Conservation (phyloP, 192 early-diverging fungal genomes). For the Coemansia sp. region DNA sequence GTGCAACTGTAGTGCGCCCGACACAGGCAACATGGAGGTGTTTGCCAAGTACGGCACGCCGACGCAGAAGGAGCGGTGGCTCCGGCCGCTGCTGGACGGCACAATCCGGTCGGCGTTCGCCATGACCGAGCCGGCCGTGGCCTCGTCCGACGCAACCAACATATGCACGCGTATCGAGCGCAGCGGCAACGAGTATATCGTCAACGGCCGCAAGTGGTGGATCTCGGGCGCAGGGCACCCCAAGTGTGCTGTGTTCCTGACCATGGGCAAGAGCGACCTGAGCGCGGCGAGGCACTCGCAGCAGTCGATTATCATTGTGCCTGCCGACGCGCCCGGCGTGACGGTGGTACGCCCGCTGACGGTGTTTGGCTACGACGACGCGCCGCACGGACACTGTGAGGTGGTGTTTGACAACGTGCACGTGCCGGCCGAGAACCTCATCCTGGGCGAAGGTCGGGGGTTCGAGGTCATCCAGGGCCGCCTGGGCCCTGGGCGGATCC, state of each 20-base stretch:
- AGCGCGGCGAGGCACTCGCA: conserved; percentile 66
- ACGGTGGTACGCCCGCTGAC: conserved; percentile 76
- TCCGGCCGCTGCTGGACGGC: conserved; percentile 79
- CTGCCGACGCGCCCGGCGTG: conserved; percentile 75
- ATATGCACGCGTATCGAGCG: conserved; percentile 78
- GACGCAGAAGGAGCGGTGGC: conserved; percentile 76
- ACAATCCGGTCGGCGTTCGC: conserved; percentile 95
- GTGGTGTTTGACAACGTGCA: conserved; percentile 84
- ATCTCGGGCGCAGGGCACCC: conserved; percentile 97
- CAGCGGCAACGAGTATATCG: conserved; percentile 57
- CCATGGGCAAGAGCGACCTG: conserved; percentile 82
- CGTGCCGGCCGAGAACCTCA: conserved; percentile 80
- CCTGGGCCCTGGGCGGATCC: conserved; percentile 89
- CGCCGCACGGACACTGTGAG: conserved; percentile 94
- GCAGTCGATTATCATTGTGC: conserved; percentile 87
- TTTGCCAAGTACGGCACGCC: conserved; percentile 89
- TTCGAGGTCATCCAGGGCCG: conserved; percentile 98
- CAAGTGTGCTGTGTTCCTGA: conserved; percentile 80
- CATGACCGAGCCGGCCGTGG: conserved; percentile 96
- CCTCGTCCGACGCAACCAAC: conserved; percentile 97
- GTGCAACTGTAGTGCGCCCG: conserved; percentile 88
- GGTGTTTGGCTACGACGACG: conserved; percentile 94
- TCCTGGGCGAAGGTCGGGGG: conserved; percentile 94
- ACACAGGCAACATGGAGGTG: conserved; percentile 99
- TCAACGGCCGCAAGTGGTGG: conserved; percentile 96